These are phyloP conservation scores for Trichoderma orchidacearum DNA, from an alignment of 495 filamentous ascomycete genomes.

Conservation along the genomic window DNA sequence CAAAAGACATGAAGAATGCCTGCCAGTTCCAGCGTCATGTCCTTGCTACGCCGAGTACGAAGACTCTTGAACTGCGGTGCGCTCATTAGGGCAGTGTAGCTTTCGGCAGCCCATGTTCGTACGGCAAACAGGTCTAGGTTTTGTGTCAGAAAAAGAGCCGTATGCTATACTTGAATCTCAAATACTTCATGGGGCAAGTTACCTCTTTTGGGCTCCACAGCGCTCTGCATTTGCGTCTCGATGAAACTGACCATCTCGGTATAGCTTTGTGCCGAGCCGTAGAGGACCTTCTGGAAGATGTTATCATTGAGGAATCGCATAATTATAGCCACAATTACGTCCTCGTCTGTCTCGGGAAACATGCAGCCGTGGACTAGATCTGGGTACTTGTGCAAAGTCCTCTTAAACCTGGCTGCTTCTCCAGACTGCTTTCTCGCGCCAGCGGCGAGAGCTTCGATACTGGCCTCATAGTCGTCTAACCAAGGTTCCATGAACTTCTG, in stretches of 20 bases:
- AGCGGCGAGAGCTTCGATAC: slow-evolving; percentile 4
- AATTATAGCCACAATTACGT: slow-evolving; percentile 16
- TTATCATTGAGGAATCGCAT: slow-evolving; percentile 16
- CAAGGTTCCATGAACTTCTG: slow-evolving; percentile 11
- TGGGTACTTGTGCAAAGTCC: slow-evolving; percentile 5
- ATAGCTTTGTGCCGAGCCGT: not conserved
- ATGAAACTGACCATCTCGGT: slow-evolving; percentile 9
- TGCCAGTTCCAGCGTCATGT: slow-evolving; percentile 8
- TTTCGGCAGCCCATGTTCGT: slow-evolving; percentile 18
- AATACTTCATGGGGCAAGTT: not conserved
- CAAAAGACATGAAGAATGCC: slow-evolving; percentile 7
- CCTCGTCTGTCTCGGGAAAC: slow-evolving; percentile 18
- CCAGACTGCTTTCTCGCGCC: slow-evolving; percentile 4
- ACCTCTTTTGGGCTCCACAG: slow-evolving; percentile 15
- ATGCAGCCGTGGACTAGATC: slow-evolving; percentile 8
- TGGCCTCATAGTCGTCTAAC: slow-evolving; percentile 8
- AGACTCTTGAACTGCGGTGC: slow-evolving; percentile 8
- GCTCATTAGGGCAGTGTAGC: slow-evolving; percentile 13
- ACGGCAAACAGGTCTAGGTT: slow-evolving; percentile 15
- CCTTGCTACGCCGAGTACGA: not conserved
- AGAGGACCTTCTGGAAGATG: slow-evolving; percentile 16
- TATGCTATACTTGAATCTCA: not conserved
- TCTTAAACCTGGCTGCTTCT: slow-evolving; percentile 5
- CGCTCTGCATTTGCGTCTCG: slow-evolving; percentile 11
- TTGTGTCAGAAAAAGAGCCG: no score